Conservation (phyloP, 228 moss, liverwort and hornwort species). For the Sphagnum fallax region DNA sequence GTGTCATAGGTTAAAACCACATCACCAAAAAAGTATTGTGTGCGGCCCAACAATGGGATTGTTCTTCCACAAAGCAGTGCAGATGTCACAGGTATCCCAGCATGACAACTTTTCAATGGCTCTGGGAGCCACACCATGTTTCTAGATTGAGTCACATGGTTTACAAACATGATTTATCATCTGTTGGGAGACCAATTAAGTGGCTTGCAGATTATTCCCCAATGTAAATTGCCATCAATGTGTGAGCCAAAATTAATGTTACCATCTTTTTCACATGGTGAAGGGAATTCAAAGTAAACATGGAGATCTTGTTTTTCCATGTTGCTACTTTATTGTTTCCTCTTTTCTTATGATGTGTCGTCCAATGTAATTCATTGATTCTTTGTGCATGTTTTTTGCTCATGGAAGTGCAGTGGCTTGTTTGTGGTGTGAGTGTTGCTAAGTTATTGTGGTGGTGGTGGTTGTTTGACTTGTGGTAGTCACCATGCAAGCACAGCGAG, state of each 20-base stretch:
- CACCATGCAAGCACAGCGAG: constrained; percentile 94
- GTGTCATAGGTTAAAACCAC: constrained; percentile 81
- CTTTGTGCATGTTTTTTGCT: neutral
- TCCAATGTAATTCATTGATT: neutral
- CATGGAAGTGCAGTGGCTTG: too few relatives aligned
- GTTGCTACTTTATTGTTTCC: neutral
- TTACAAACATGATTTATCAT: too few relatives aligned
- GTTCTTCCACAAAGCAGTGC: constrained; percentile 84
- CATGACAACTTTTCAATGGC: too few relatives aligned
- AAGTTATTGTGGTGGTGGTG: neutral
- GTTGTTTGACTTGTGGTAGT: constrained; percentile 30
- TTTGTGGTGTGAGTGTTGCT: neutral
- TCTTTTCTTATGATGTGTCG: neutral
- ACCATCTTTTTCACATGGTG: too few relatives aligned
- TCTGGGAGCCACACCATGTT: too few relatives aligned
- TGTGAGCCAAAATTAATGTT: too few relatives aligned
- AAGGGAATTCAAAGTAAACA: too few relatives aligned
- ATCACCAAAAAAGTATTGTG: constrained; percentile 96
- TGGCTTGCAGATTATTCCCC: too few relatives aligned
- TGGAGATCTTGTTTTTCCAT: neutral
- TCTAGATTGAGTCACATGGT: too few relatives aligned
- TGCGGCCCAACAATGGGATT: constrained; percentile 90
- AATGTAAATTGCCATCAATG: too few relatives aligned
- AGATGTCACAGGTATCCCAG: constrained; percentile 71
- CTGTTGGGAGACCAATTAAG: too few relatives aligned